Base-by-base conservation (phyloP, 73 alveolate species). In the Urostyla sp. region DNA sequence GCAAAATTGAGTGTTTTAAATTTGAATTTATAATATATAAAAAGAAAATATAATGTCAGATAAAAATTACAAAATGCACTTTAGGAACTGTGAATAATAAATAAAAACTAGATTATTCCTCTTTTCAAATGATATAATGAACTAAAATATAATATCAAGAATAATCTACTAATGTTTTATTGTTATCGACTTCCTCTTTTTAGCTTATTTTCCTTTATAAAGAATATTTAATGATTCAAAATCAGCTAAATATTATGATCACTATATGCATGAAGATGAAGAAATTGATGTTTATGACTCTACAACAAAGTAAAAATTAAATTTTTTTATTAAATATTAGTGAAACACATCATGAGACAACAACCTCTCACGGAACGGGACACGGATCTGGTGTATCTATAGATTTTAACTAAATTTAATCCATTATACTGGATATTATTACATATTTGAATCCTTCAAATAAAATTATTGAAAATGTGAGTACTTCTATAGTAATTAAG, bases 81-180 rank as follows among this genome's bases (percentile, higher is more conserved):
- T 63, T 63, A 57, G 79, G 37, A 63, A 63, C 44, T 63, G 79
- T 32, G 79, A 63, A 31, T 63, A 69, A 48, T 46, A 49, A 21
- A 46, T 69, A 32, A 45, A 49, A 35, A 69, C 44, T 21, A 69
- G 49, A 69, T 34, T 69, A 16, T 69, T 48, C 34, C 69, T 69
- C 28, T 52, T 69, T 5, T 69, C 83, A 46, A 46, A 37, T 32
- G 83, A 69, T 49, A 18, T 69, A 28, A 45, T 69, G 83, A 69
- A 69, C 54, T 24, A 46, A 7, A 69, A 69, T 34, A 24, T 69
- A 15, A 46, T 53, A 5, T 15, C 83, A 23, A 7, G 83, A n/a
- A 20, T 49, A 13, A 15, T 69, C 7, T 69, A 23, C 49, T 27
- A 69, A 49, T 54, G 44, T 7, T 69, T 46, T 23, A 24, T 48